Percentiles rank a stretch among this genome's conserved stretches.
Conservation (phyloP, 1,139 yeast genomes). For the Geotrichum carabidarum region DNA sequence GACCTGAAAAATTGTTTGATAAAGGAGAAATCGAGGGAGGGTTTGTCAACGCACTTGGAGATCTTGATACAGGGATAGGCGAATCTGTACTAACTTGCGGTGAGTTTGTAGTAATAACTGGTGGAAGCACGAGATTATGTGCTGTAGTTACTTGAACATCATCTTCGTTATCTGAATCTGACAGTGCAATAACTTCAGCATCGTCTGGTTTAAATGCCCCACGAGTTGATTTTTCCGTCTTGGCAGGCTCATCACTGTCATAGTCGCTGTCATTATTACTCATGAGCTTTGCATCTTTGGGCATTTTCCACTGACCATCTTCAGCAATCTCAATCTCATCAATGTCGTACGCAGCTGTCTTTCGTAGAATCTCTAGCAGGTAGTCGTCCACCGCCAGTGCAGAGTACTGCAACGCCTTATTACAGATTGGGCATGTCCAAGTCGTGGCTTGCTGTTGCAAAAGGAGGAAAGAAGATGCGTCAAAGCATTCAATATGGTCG, state of each 20-base stretch:
- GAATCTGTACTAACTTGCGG: neutral
- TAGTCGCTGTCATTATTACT: constrained; percentile 21
- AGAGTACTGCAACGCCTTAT: constrained; percentile 31
- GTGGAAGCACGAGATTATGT: neutral
- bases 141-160: neutral
- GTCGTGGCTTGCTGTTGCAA: constrained; percentile 43
- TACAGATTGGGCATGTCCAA: constrained; percentile 44
- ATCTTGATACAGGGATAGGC: neutral
- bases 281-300: constrained; percentile 17
- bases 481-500: constrained; percentile 42
- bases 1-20: no score
- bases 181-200: constrained; percentile 34
- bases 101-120: neutral
- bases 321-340: constrained; percentile 37
- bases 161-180: constrained; percentile 18
- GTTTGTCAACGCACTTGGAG: neutral
- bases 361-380: constrained; percentile 17
- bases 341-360: constrained; percentile 22
- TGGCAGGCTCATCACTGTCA: constrained; percentile 58
- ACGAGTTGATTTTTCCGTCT: constrained; percentile 30
- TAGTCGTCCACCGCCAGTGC: constrained; percentile 40
- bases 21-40: neutral
- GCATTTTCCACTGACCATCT: constrained; percentile 38
- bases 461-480: constrained; percentile 38
- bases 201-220: constrained; percentile 5